Base-by-base conservation (phyloP, 306 rosid species). In the Styphnolobium japonicum region DNA sequence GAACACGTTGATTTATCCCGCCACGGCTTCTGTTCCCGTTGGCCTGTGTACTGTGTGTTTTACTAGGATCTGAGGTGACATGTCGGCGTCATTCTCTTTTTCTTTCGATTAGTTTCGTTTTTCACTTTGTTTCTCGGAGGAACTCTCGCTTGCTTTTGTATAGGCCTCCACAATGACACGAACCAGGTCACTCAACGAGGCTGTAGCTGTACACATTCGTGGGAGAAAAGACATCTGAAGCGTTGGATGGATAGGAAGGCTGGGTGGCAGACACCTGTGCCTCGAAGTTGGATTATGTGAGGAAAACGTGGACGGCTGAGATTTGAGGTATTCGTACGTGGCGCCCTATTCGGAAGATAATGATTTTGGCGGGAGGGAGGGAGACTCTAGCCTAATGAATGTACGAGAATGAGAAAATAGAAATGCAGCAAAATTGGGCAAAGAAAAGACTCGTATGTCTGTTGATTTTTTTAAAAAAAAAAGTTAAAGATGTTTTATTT, bases 321-420 rank as follows among this genome's bases (percentile, higher is more conserved):
- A 73, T 85, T 75, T 58, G 49, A 2, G 7, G 11, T 39, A 0
- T 0, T 3, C 12, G 49, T 67, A 82, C 88, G 79, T 89, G 90
- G 84, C 84, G 14, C 4, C 14, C 19, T 37, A 0, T 46, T 25
- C 57, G 9, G 36, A 19, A 29, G 29, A 9, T 18, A 2, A 39
- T 48, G 73, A 10, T 36, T 71, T 72, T 73, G 51, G 75, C 69
- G 70, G 82, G 62, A 34, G 12, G 8, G 46, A 6, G 25, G 42
- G 33, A 16, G 22, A 48, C 22, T n/a, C n/a, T n/a, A n/a, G n/a
- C n/a, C n/a, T n/a, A n/a, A n/a, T n/a, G n/a, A n/a, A n/a, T n/a
- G n/a, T n/a, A n/a, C n/a, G 12, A 16, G 18, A 5, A 6, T 37
- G 31, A n/a, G n/a, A n/a, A n/a, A n/a, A n/a, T n/a, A 27, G 3